Conservation (phyloP, 176 grass and related monocot species). For the Aechmea fasciata region DNA sequence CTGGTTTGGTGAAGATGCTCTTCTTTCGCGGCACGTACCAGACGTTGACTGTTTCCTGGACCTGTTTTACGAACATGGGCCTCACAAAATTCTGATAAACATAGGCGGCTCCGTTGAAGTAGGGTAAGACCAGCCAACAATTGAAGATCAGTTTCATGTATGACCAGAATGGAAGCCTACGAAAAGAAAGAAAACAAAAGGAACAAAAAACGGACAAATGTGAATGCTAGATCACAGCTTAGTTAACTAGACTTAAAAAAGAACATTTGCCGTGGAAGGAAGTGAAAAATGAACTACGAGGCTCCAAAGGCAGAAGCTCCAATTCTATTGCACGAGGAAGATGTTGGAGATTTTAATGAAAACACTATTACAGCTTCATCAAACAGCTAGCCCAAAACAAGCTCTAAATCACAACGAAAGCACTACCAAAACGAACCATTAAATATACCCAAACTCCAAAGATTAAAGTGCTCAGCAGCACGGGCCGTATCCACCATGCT, state of each 20-base stretch:
- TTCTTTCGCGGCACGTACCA: slow-evolving; percentile 51
- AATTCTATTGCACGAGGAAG: no score
- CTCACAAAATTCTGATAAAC: slow-evolving; percentile 62
- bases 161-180: slow-evolving; percentile 65
- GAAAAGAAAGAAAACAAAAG: slow-evolving; percentile 8
- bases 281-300: no score
- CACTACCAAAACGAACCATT: neutral
- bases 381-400: no score
- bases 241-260: no score
- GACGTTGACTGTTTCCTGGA: slow-evolving; percentile 46
- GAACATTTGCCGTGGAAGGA: no score
- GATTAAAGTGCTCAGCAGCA: no score
- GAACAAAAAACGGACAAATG: slow-evolving; percentile 4
- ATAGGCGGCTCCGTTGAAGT: slow-evolving; percentile 67
- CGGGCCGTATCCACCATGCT: no score
- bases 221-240: no score
- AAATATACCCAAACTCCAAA: neutral
- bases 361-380: no score
- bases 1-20: slow-evolving; percentile 35
- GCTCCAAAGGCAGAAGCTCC: no score
- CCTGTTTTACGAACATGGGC: slow-evolving; percentile 41
- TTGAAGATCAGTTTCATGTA: slow-evolving; percentile 54
- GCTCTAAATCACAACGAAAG: neutral
- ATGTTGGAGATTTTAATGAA: no score
- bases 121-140: slow-evolving; percentile 73